phyloP scores from a whole-genome alignment of 2,329 filamentous ascomycete species.

The Ascosphaera apis region DNA sequence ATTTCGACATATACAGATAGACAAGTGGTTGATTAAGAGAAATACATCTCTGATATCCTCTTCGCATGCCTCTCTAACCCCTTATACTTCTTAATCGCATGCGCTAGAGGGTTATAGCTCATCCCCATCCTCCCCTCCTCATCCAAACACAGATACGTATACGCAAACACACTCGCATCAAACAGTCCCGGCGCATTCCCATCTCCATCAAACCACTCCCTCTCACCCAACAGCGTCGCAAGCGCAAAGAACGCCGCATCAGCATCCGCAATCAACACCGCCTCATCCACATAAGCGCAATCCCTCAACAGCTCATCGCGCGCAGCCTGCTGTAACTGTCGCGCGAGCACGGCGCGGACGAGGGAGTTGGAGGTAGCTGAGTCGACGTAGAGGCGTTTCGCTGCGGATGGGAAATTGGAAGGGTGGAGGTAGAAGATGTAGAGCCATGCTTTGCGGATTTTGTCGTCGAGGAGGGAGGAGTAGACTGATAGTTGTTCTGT shows the following conservation, averaged over 20 bases:
- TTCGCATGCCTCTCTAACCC: not conserved
- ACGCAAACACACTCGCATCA: slow-evolving; percentile 76
- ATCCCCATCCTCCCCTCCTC: slow-evolving; percentile 38
- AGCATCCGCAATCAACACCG: slow-evolving; percentile 36
- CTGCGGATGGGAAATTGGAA: slow-evolving; percentile 40
- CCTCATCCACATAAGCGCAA: slow-evolving; percentile 28
- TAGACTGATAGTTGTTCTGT: too few relatives aligned
- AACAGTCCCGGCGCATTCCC: slow-evolving; percentile 40
- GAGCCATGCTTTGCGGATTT: slow-evolving; percentile 72
- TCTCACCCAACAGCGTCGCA: slow-evolving; percentile 31
- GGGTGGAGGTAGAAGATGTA: slow-evolving; percentile 59
- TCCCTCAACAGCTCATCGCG: slow-evolving; percentile 47
- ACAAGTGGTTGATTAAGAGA: not conserved
- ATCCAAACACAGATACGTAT: slow-evolving; percentile 59
- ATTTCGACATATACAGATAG: too few relatives aligned
- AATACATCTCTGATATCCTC: not conserved
- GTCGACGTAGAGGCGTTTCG: slow-evolving; percentile 46
- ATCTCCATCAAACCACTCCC: slow-evolving; percentile 37
- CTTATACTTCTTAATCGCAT: slow-evolving; percentile 4
- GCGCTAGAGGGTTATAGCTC: slow-evolving; percentile 39
- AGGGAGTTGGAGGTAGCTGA: slow-evolving; percentile 34
- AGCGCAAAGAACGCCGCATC: slow-evolving; percentile 39
- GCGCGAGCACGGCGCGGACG: slow-evolving; percentile 38
- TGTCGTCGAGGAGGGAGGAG: slow-evolving; percentile 49
- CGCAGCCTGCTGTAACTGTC: slow-evolving; percentile 50